phyloP scores from a whole-genome alignment of 208 protist genomes.

The Leishmania martiniquensis region DNA sequence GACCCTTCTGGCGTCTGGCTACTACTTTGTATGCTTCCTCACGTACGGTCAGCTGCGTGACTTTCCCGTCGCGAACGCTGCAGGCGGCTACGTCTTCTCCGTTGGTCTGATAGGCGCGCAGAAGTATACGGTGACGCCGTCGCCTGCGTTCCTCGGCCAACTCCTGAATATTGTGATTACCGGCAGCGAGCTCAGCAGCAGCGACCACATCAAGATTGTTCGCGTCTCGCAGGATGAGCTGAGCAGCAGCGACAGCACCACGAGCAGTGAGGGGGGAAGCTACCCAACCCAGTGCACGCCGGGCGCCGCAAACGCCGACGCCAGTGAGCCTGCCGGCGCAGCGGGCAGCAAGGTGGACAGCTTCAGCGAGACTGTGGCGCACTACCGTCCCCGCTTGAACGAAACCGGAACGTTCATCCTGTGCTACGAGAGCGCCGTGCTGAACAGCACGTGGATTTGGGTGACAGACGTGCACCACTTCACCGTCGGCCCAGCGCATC shows the following conservation, averaged over 20 bases:
- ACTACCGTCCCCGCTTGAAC: conserved; percentile 75
- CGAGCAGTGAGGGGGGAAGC: conserved; percentile 15
- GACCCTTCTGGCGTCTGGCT: conserved; percentile 51
- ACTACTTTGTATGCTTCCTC: conserved; percentile 87
- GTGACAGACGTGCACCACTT: conserved; percentile 63
- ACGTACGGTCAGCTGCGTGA: conserved; percentile 53
- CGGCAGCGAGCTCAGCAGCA: conserved; percentile 63
- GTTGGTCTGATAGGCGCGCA: conserved; percentile 81
- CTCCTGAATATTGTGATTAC: conserved; percentile 63
- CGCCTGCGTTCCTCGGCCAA: conserved; percentile 73
- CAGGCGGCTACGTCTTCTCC: conserved; percentile 79
- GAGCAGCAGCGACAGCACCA: conserved; percentile 20
- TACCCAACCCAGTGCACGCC: conserved; percentile 54
- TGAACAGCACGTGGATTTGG: conserved; percentile 60
- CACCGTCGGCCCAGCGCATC: conserved; percentile 65
- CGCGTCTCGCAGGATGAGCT: conserved; percentile 29
- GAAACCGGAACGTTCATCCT: conserved; percentile 70
- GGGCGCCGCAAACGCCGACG: conserved; percentile 66
- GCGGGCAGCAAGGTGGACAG: conserved; percentile 53
- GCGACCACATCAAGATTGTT: conserved; percentile 84
- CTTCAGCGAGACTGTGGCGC: conserved; percentile 47
- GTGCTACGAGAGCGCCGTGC: conserved; percentile 76
- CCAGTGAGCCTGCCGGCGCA: conserved; percentile 38
- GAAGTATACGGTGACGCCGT: conserved; percentile 72
- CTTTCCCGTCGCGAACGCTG: conserved; percentile 70